Evolutionary conservation across 2,329 filamentous ascomycete genomes (phyloP), one percentile per base, ranked within the genome.

Genomic region (Westerdykella ornata): DNA sequence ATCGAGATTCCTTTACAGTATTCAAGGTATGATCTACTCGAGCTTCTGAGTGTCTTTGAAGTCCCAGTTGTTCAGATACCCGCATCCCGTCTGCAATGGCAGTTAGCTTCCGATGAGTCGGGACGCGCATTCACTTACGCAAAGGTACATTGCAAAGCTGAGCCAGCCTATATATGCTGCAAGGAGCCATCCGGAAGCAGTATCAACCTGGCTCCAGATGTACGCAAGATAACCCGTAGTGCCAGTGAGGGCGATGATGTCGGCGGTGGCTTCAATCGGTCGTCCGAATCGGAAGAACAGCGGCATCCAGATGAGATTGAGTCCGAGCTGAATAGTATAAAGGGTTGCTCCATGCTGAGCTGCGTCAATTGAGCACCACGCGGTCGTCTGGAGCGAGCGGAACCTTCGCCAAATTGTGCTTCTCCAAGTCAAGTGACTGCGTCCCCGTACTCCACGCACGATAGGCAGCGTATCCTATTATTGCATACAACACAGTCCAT

Each of bases 251-350:
- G 81, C 75, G 19, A 85, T 68, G 38, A 94, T 82, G 62, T 96
- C 86, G 19, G 76, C 75, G 5, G 86, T 80, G 3, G 89, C 88
- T 58, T 80, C 78, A 39, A 83, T 73, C 1, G 88, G 88, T 13
- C 79, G 78, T 49, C 82, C 81, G 38, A 83, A 60, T n/a, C 78
- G 76, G 62, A 95, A 96, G 76, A 96, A 96, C 9, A 96, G 76
- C 11, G 90, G 90, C 78, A 88, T 96, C 87, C 87, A 97, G 40
- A 83, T 66, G 20, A 94, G 72, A 64, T 96, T 96, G 38, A 96
- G 73, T 9, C 76, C 85, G 5, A 96, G 80, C 68, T 96, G 89
- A 45, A 88, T 73, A 2, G 85, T 85, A 72, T 95, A 96, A 20
- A 96, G 75, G 0, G 84, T 86, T 43, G 86, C 82, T 51, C 82